Conservation (phyloP, 495 filamentous ascomycete genomes). For the Aspergillus heteromorphus region DNA sequence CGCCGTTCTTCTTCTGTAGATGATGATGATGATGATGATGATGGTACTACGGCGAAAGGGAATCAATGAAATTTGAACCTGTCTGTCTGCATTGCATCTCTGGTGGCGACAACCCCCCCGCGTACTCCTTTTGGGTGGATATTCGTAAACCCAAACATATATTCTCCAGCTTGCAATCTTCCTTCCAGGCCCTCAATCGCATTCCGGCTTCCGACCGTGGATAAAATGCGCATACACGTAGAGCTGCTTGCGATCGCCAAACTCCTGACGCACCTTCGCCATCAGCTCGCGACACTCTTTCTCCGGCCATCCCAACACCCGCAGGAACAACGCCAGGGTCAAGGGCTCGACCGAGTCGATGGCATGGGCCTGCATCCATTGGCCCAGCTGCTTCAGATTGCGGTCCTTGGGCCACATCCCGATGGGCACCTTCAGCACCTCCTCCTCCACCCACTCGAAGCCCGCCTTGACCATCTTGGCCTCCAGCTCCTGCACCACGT, state of each 20-base stretch:
- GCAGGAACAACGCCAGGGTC: conserved; percentile 57
- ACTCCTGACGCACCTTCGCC: conserved; percentile 9
- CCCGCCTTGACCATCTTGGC: background rate
- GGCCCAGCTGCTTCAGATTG: background rate
- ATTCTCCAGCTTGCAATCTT: background rate
- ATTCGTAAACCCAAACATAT: too few relatives aligned
- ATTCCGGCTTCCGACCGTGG: conserved; percentile 3
- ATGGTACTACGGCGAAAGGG: too few relatives aligned
- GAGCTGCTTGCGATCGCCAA: conserved; percentile 18
- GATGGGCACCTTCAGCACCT: conserved; percentile 1
- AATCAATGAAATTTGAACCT: too few relatives aligned
- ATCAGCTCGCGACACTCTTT: conserved; percentile 8
- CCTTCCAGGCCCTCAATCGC: too few relatives aligned
- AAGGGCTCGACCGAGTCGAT: conserved; percentile 36
- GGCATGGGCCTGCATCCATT: conserved; percentile 51
- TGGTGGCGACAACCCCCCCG: too few relatives aligned
- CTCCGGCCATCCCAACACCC: conserved; percentile 42
- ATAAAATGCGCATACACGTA: conserved; percentile 10
- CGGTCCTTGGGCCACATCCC: background rate
- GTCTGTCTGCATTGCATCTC: too few relatives aligned
- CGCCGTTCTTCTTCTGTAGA: conserved; percentile 44
- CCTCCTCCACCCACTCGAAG: background rate
- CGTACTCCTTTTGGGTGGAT: conserved; percentile 42
- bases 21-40: too few relatives aligned
- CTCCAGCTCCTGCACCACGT: conserved; percentile 35